Evolutionary conservation across 768 basidiomycete species (phyloP), one percentile per base, ranked within the genome.

Genomic region (Trametes punicea): DNA sequence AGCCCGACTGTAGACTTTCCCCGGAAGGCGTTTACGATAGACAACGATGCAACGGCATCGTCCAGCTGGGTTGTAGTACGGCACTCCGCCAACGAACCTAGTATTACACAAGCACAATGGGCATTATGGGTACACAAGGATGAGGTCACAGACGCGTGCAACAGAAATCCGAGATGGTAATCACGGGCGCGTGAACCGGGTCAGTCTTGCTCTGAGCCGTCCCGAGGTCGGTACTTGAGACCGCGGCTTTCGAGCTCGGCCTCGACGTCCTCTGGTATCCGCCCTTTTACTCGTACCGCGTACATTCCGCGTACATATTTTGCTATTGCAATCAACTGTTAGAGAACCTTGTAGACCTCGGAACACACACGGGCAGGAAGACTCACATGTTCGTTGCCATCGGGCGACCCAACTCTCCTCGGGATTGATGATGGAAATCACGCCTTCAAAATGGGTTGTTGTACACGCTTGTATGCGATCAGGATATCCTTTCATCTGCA

Each of bases 221-320:
- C 91, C 62, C 90, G 74, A 2, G 90, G 87, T n/a, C 91, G 81
- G 67, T 94, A 94, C 64, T 84, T 87, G 72, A 94, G 87, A 16
- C 85, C 85, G 42, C 87, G 80, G 45, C 74, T 79, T 52, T 90
- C 85, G 25, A 95, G 78, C 63, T 92, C 90, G 20, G 81, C 82
- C 64, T 93, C 89, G 4, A 93, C 83, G 40, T 93, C 90, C 49
- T 92, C 90, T 0, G 90, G 91, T 54, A 94, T 79, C 15, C 88
- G 84, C 1, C 92, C 92, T 61, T 83, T 86, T 25, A 94, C 90
- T 9, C 93, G 85, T 16, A 89, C 91, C 13, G 96, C 96, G 69
- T 99, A 99, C 75, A 98, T 84, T 0, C 96, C 96, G 4, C 88
- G 81, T 11, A 84, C 86, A 65, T 93, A 91, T 73, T 94, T 94